Evolutionary conservation across 306 rosid species (phyloP).

Genomic region (Cicer cuneatum): DNA sequence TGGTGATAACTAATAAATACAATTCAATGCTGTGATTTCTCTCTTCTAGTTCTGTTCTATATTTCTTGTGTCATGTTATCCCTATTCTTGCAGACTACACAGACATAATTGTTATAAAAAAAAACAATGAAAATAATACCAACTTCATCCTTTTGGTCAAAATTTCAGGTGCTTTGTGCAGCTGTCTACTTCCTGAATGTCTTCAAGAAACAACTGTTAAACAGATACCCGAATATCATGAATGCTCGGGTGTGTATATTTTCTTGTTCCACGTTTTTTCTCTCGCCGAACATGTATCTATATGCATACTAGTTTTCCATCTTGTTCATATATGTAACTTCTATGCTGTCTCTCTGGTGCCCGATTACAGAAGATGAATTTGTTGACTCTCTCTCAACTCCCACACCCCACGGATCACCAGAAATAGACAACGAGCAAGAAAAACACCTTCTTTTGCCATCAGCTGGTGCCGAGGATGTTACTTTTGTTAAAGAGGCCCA

Average conservation of each 20-base stretch:
- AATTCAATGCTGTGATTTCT: background rate
- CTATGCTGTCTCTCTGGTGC: constrained; percentile 23
- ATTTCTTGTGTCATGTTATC: background rate
- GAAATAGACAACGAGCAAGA: constrained; percentile 71
- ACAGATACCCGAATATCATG: constrained; percentile 80
- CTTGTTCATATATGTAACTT: constrained; percentile 40
- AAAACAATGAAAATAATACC: constrained; percentile 30
- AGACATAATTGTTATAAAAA: constrained; percentile 18
- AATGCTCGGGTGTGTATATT: constrained; percentile 66
- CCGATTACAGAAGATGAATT: constrained; percentile 69
- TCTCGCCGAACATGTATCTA: constrained; percentile 10
- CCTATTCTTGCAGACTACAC: constrained; percentile 5
- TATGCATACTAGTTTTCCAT: constrained; percentile 32
- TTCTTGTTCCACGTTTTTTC: background rate
- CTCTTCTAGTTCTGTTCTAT: constrained; percentile 22
- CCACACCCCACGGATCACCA: constrained; percentile 54
- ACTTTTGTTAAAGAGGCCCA: constrained; percentile 65
- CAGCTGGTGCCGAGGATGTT: constrained; percentile 56
- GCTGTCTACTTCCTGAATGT: constrained; percentile 96
- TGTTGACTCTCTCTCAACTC: constrained; percentile 56
- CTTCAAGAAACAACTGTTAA: constrained; percentile 81
- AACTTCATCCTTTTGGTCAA: constrained; percentile 38
- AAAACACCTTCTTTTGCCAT: constrained; percentile 63
- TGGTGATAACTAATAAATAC: background rate
- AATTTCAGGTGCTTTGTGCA: constrained; percentile 83